Base-by-base conservation (phyloP, 2,329 filamentous ascomycete species). In the Diaporthe sp. region DNA sequence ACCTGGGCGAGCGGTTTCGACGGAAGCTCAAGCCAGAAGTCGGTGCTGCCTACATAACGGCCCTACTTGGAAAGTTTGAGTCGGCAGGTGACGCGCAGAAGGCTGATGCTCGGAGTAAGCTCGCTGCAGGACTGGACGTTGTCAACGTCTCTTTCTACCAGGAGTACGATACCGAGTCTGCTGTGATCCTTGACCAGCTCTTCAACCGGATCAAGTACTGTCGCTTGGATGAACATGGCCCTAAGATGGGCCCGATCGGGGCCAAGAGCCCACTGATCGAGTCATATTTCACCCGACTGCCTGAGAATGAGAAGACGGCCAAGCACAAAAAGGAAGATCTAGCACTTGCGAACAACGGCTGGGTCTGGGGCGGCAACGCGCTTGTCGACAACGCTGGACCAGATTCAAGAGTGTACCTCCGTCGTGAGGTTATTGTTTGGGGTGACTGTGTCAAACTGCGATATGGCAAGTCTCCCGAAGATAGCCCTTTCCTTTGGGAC, bases 291-390 rank as follows among this genome's bases (percentile, higher is more conserved):
- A 98, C 97, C 0, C 92, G 96, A 39, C 88, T 99, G 55, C 94
- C 96, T 1, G 83, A 90, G 42, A 98, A 98, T 80, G 91, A 94
- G 15, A 91, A 89, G 15, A 98, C 97, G 0, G 89, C 92, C 77
- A 92, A 94, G 81, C 93, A 97, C 81, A 92, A 92, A 75, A 89
- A 92, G 1, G 93, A 93, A 75, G 93, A 95, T 58, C 88, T 98
- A 61, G 94, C 95, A 3, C 86, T 99, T 71, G 96, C 93, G 55
- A 98, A 98, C 85, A 99, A 99, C 82, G 97, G 97, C 58, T 99
- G 97, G 97, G 96, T 99, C 12, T 99, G 97, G 97, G 96, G 95
- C 75, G 96, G 96, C 8, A 97, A 98, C 85, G 96, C 97, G 1
- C 90, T 98, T 84, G 90, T 95, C 58, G 97, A 99, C 85, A 97